phyloP scores from a whole-genome alignment of 306 rosid genomes.

The Rosa lucieae region DNA sequence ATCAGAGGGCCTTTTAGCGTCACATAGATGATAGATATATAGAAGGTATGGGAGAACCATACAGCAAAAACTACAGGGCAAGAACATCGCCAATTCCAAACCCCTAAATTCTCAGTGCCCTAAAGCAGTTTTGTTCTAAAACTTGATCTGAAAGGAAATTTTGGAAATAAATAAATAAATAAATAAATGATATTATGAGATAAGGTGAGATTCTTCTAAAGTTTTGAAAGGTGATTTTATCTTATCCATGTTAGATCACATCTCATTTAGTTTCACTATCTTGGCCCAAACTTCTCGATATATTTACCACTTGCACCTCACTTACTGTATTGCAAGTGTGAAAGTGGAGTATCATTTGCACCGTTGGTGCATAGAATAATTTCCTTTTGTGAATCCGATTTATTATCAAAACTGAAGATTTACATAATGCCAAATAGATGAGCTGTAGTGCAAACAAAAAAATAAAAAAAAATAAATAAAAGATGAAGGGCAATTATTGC shows the following conservation, averaged over 20 bases:
- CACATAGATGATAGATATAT: neutral
- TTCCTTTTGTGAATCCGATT: neutral
- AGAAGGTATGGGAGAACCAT: neutral
- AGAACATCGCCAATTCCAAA: neutral
- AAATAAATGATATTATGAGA: neutral
- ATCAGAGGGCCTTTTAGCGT: neutral
- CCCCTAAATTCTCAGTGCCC: too few relatives aligned
- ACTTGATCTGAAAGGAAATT: neutral
- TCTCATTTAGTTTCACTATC: neutral
- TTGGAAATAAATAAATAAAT: neutral
- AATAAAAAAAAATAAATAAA: too few relatives aligned
- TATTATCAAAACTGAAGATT: neutral
- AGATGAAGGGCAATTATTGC: neutral
- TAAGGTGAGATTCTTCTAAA: neutral
- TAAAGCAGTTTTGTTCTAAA: neutral
- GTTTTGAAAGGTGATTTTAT: neutral
- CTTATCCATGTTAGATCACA: neutral
- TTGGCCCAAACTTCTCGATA: neutral
- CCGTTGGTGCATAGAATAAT: too few relatives aligned
- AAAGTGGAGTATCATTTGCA: neutral
- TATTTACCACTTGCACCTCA: neutral
- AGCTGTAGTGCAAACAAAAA: neutral
- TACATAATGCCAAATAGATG: neutral
- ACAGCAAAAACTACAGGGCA: neutral
- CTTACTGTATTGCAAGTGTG: neutral